phyloP scores from a whole-genome alignment of 352 stramenopile species.

The Phytophthora palmivora region DNA sequence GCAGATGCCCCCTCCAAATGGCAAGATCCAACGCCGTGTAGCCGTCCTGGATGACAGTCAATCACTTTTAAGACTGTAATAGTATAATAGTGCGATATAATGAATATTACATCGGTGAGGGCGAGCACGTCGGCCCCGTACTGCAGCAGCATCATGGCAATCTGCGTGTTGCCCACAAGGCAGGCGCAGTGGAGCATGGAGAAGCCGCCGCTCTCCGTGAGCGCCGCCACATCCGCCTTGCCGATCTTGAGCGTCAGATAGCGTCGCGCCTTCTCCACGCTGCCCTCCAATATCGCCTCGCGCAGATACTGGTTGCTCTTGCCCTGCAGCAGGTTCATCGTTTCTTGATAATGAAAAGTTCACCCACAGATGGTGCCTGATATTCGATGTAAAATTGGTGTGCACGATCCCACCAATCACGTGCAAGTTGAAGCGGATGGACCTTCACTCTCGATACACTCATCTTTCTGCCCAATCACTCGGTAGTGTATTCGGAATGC shows the following conservation, averaged over 20 bases:
- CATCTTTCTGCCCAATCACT: background rate
- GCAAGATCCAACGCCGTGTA: slow-evolving; percentile 84
- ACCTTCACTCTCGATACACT: slow-evolving; percentile 12
- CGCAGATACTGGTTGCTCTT: slow-evolving; percentile 90
- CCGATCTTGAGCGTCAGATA: slow-evolving; percentile 88
- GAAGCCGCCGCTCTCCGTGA: slow-evolving; percentile 84
- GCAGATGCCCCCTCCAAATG: slow-evolving; percentile 82
- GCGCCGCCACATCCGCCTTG: slow-evolving; percentile 79
- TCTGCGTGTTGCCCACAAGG: slow-evolving; percentile 83
- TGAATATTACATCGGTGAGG: slow-evolving; percentile 66
- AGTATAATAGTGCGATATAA: background rate
- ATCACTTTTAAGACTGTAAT: background rate
- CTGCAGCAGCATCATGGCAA: slow-evolving; percentile 90
- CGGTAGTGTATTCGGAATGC: too few species aligned
- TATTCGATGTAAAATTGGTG: slow-evolving; percentile 21
- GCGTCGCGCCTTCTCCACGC: slow-evolving; percentile 78
- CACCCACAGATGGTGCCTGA: background rate
- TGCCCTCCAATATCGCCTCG: slow-evolving; percentile 84
- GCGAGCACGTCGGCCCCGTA: slow-evolving; percentile 78
- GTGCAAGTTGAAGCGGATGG: background rate
- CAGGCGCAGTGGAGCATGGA: slow-evolving; percentile 83
- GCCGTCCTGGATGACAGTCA: slow-evolving; percentile 55
- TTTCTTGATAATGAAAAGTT: background rate
- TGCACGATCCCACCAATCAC: slow-evolving; percentile 1
- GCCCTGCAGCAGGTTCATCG: slow-evolving; percentile 85